A percentile compares a stretch with the other conserved stretches of the same genome.
Evolutionary conservation across 495 filamentous ascomycete species (phyloP).

Genomic region (Penicillium macrosclerotiorum): DNA sequence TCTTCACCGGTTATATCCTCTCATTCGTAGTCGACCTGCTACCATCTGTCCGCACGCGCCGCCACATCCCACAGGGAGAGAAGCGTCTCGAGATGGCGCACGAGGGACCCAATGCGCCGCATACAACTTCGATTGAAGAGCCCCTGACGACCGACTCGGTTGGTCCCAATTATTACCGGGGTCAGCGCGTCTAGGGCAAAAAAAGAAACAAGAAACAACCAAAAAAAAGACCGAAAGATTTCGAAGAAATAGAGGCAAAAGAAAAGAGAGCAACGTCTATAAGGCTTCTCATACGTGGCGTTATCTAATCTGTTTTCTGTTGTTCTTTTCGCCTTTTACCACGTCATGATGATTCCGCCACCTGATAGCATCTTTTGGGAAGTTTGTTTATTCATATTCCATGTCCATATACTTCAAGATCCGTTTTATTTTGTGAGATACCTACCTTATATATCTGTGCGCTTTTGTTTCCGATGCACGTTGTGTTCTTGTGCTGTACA

Average conservation of each 20-base stretch:
- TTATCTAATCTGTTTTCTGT: background rate
- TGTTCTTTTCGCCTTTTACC: background rate
- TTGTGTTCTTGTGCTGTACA: too few relatives aligned
- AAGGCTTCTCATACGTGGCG: too few relatives aligned
- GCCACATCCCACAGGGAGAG: slow-evolving; percentile 45
- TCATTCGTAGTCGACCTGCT: slow-evolving; percentile 87
- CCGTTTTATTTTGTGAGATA: too few relatives aligned
- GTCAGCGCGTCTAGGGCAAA: slow-evolving; percentile 26
- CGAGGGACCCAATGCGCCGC: slow-evolving; percentile 4
- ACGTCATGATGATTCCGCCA: background rate
- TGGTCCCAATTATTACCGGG: slow-evolving; percentile 36
- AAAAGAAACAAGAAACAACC: too few relatives aligned
- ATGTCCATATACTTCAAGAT: background rate
- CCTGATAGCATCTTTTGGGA: background rate
- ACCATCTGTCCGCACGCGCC: slow-evolving; percentile 69
- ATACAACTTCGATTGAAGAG: slow-evolving; percentile 29
- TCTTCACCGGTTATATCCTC: slow-evolving; percentile 87
- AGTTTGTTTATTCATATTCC: background rate
- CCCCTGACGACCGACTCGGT: slow-evolving; percentile 39
- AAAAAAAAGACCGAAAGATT: background rate
- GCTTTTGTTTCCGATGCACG: too few relatives aligned
- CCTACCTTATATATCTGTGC: background rate
- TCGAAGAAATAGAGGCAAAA: too few relatives aligned
- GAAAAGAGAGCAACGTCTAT: too few relatives aligned
- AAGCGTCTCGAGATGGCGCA: slow-evolving; percentile 28